These are phyloP conservation scores for Myxozyma udenii DNA, from an alignment of 805 yeast species.

Conservation along the genomic window DNA sequence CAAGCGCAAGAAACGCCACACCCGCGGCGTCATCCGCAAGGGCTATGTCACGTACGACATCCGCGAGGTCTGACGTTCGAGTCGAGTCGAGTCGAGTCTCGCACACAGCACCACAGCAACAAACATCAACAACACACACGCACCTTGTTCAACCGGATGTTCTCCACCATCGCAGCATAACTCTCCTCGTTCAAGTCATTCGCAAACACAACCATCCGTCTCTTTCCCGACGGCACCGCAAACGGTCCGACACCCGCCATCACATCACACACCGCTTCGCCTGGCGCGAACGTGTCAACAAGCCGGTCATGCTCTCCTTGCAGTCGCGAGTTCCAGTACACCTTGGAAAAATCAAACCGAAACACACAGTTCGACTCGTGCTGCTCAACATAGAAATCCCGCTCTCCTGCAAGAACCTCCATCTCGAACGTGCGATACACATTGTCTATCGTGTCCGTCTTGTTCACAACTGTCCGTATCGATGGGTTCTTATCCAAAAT, in stretches of 20 bases:
- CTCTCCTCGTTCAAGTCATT: slow-evolving; percentile 92
- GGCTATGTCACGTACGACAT: slow-evolving; percentile 11
- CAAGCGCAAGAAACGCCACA: slow-evolving; percentile 23
- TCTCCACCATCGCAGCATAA: slow-evolving; percentile 62
- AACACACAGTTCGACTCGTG: slow-evolving; percentile 83
- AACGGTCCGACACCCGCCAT: slow-evolving; percentile 99
- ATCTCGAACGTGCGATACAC: slow-evolving; percentile 87
- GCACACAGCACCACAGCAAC: too few species aligned
- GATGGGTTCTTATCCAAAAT: slow-evolving; percentile 82
- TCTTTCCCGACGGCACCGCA: slow-evolving; percentile 92
- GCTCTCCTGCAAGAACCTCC: slow-evolving; percentile 88
- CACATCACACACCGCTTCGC: slow-evolving; percentile 85
- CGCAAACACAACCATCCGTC: slow-evolving; percentile 74
- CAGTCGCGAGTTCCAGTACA: slow-evolving; percentile 94
- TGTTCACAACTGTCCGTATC: slow-evolving; percentile 86
- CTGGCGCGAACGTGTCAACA: slow-evolving; percentile 55
- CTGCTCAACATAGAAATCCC: slow-evolving; percentile 64
- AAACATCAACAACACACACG: too few species aligned
- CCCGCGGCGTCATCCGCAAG: slow-evolving; percentile 13
- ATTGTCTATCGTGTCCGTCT: slow-evolving; percentile 80
- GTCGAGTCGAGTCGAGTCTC: too few species aligned
- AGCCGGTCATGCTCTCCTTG: slow-evolving; percentile 91
- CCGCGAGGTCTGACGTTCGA: slow-evolving; percentile 8
- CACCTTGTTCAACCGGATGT: slow-evolving; percentile 64
- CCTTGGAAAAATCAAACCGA: slow-evolving; percentile 84